phyloP scores from a whole-genome alignment of 352 stramenopile species.

The Phytophthora pini region DNA sequence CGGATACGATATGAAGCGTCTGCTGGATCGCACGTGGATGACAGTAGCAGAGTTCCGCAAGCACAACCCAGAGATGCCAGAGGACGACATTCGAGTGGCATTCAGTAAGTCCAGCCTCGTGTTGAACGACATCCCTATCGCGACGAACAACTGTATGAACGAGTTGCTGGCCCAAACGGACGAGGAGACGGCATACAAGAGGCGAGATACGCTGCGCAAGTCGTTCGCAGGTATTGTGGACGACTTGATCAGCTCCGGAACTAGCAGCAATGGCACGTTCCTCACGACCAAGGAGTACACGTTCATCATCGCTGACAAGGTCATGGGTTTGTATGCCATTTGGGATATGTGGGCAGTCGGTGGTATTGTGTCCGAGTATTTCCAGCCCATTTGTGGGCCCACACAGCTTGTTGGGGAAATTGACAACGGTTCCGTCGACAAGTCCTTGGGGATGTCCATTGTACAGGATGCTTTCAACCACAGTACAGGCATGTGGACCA shows the following conservation, averaged over 20 bases:
- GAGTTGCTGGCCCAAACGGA: slow-evolving; percentile 31
- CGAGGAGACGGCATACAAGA: slow-evolving; percentile 24
- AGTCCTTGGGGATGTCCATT: slow-evolving; percentile 40
- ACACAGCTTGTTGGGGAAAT: slow-evolving; percentile 46
- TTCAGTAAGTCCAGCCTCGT: slow-evolving; percentile 43
- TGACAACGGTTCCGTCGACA: slow-evolving; percentile 37
- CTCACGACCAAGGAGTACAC: slow-evolving; percentile 38
- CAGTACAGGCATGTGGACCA: slow-evolving; percentile 33
- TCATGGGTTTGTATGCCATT: slow-evolving; percentile 37
- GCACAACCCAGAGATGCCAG: slow-evolving; percentile 24
- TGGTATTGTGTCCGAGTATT: slow-evolving; percentile 42
- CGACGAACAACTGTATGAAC: slow-evolving; percentile 40
- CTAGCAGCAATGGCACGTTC: slow-evolving; percentile 35
- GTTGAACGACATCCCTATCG: slow-evolving; percentile 50
- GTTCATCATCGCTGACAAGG: slow-evolving; percentile 42
- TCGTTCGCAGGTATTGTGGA: slow-evolving; percentile 48
- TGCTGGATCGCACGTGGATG: slow-evolving; percentile 34
- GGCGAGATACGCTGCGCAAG: slow-evolving; percentile 49
- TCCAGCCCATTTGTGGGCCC: slow-evolving; percentile 54
- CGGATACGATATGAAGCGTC: slow-evolving; percentile 29
- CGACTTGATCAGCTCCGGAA: slow-evolving; percentile 38
- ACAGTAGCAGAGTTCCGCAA: slow-evolving; percentile 26
- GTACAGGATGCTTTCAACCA: slow-evolving; percentile 44
- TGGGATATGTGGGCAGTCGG: slow-evolving; percentile 48
- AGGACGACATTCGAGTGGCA: slow-evolving; percentile 27